Evolutionary conservation across 805 yeast species (phyloP).

Genomic region (Scheffersomyces ergatensis): DNA sequence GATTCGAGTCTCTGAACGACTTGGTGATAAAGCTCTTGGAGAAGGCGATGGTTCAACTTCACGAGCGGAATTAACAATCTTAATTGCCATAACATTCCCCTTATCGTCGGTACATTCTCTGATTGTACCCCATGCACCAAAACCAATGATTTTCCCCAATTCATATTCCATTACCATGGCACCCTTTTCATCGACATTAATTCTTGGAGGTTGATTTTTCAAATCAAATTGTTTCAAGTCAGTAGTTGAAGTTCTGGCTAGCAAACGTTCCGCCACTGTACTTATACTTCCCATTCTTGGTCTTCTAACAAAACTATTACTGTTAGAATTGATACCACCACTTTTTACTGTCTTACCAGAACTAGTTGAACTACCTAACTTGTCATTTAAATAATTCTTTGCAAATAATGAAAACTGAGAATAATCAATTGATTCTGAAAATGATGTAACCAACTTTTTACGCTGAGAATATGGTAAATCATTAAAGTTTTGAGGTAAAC

Average conservation of each 20-base stretch:
- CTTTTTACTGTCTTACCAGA: constrained; percentile 18
- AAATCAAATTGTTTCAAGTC: constrained; percentile 26
- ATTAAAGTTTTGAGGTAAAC: constrained; percentile 52
- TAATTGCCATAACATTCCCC: constrained; percentile 54
- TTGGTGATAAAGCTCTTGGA: constrained; percentile 1
- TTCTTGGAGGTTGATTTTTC: constrained; percentile 19
- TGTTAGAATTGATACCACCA: constrained; percentile 12
- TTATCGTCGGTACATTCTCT: constrained; percentile 55
- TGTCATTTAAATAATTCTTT: constrained; percentile 28
- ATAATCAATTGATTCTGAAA: constrained; percentile 39
- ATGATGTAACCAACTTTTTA: constrained; percentile 40
- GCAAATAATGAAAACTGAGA: constrained; percentile 42
- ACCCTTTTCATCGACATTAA: constrained; percentile 62
- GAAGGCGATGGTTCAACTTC: constrained; percentile 11
- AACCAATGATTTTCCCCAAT: constrained; percentile 75
- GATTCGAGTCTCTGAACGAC: not conserved
- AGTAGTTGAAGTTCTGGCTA: constrained; percentile 35
- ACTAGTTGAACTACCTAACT: constrained; percentile 13
- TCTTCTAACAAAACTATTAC: constrained; percentile 28
- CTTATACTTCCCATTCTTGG: constrained; percentile 30
- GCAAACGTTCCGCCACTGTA: constrained; percentile 39
- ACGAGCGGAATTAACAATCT: constrained; percentile 45
- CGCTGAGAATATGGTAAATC: constrained; percentile 62
- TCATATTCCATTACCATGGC: constrained; percentile 59
- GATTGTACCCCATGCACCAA: constrained; percentile 88